Conservation (phyloP, 768 basidiomycete genomes). For the Mrakia frigida region DNA sequence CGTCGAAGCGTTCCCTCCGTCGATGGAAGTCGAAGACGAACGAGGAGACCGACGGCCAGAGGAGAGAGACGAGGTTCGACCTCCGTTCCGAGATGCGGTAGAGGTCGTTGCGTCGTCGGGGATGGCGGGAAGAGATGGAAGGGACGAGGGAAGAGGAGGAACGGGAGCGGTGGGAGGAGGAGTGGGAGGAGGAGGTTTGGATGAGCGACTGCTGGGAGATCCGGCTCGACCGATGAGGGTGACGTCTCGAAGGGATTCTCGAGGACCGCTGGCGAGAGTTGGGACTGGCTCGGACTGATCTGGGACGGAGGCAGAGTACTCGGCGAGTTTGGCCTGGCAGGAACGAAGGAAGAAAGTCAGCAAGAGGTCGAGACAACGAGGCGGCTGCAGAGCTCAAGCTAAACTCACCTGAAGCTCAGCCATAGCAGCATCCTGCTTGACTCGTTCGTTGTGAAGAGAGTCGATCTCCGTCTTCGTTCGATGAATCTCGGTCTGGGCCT, state of each 20-base stretch:
- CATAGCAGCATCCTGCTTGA: constrained; percentile 19
- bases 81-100: not conserved
- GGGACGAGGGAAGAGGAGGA: constrained; percentile 25
- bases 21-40: constrained; percentile 10
- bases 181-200: constrained; percentile 19
- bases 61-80: not conserved
- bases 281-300: not conserved
- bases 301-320: not conserved
- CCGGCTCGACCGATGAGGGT: not conserved
- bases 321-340: not conserved
- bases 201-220: constrained; percentile 4
- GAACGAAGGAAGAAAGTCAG: not conserved
- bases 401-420: constrained; percentile 18
- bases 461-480: constrained; percentile 12
- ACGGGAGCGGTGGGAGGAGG: constrained; percentile 26
- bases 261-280: not conserved
- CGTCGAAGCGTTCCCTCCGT: constrained; percentile 13
- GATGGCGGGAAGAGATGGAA: not conserved
- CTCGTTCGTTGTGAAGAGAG: constrained; percentile 9
- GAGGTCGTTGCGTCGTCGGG: not conserved
- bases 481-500: constrained; percentile 16
- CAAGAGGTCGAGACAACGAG: not conserved
- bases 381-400: no score
- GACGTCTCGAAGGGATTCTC: constrained; percentile 1
- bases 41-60: constrained; percentile 22